Base-by-base conservation (phyloP, 2,329 filamentous ascomycete genomes). In the Penicillium sp. region DNA sequence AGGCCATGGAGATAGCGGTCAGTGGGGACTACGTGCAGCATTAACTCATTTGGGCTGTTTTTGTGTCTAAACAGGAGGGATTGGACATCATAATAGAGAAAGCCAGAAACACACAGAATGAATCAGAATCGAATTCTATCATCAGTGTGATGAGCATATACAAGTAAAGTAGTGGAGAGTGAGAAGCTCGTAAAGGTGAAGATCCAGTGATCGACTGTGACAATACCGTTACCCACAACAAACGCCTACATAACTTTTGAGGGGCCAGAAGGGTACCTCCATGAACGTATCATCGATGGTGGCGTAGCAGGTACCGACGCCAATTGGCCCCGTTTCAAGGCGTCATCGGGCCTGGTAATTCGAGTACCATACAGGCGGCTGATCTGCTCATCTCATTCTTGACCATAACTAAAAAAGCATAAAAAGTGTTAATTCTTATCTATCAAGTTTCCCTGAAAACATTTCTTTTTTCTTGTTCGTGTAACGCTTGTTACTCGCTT, bases 141-240 rank as follows among this genome's bases (percentile, higher is more conserved):
- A 43, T 19, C 39, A 14, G 9, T 13, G n/a, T 19, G 39, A 39
- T 39, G 35, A 19, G 35, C 9, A 39, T 39, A 39, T 19, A 19
- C 9, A 19, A 13, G 14, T 37, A 37, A 44, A 16, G 41, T 14
- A 16, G 41, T 44, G 24, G 24, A 44, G 41, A 24, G 39, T 19
- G 27, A 48, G 46, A 48, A 48, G 46, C 46, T 48, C 46, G 24
- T 63, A 59, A 59, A 65, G 52, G 51, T 52, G 61, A 54, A 58
- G 61, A 61, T 61, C 54, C 26, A 52, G 44, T 45, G 55, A 62
- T 62, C 53, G 43, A 35, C 54, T 37, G 56, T 64, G 41, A 66
- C 62, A 31, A 50, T 57, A 52, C 53, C 2, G 24, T 56, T 39
- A 39, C 35, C 16, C 14, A 39, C 16, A 19, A 39, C 35, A 27